Percentiles rank a stretch among this genome's conserved stretches.
Evolutionary conservation across 306 rosid species (phyloP).

Genomic region (Casuarina glauca): DNA sequence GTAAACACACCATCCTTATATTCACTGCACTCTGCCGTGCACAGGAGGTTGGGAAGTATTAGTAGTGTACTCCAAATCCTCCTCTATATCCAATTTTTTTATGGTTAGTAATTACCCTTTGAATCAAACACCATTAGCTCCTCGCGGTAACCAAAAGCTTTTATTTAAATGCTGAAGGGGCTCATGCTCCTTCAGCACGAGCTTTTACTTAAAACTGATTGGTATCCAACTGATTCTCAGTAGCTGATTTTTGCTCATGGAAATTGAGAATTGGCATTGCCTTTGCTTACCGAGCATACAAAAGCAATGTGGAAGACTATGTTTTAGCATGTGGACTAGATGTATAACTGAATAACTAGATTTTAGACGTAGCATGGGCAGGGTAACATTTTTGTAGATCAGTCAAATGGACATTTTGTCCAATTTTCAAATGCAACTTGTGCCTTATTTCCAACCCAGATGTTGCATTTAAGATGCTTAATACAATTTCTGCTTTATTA

Average conservation of each 20-base stretch:
- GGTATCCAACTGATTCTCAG: background rate
- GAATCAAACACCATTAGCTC: too few species aligned
- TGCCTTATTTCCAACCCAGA: background rate
- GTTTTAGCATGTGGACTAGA: background rate
- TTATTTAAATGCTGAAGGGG: background rate
- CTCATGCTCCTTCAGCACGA: background rate
- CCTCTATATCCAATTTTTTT: background rate
- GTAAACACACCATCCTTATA: background rate
- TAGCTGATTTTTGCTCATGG: background rate
- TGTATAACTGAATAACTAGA: background rate
- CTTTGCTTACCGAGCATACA: background rate
- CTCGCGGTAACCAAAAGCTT: background rate
- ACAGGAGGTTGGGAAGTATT: background rate
- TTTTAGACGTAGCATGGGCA: background rate
- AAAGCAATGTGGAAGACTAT: background rate
- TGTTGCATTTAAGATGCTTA: conserved; percentile 2
- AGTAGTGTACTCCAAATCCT: background rate
- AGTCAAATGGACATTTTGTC: background rate
- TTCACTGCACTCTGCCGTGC: too few species aligned
- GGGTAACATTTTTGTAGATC: background rate
- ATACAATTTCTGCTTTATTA: background rate
- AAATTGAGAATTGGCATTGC: background rate
- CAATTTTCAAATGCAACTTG: background rate
- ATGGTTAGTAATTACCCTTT: too few species aligned
- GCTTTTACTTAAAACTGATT: background rate